phyloP scores from a whole-genome alignment of 768 basidiomycete species.

The Cubamyces lactineus region DNA sequence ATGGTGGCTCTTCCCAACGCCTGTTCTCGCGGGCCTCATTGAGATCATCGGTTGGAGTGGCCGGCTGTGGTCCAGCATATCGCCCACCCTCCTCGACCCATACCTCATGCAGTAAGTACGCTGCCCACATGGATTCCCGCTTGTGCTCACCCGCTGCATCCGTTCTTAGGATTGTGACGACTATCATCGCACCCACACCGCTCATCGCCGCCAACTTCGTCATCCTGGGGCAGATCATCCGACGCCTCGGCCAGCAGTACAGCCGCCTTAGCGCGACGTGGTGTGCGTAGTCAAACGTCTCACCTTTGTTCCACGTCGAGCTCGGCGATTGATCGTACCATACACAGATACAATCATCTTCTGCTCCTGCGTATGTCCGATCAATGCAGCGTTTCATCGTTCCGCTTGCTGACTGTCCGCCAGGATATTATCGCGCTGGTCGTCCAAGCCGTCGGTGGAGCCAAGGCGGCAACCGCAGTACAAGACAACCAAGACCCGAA shows the following conservation, averaged over 20 bases:
- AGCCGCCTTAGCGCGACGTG: constrained; percentile 47
- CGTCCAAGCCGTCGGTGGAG: constrained; percentile 70
- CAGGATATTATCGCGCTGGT: constrained; percentile 60
- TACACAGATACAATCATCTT: constrained; percentile 48
- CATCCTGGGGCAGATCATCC: constrained; percentile 53
- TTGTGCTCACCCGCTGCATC: neutral
- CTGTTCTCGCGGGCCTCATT: constrained; percentile 35
- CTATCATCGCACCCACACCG: constrained; percentile 61
- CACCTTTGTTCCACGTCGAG: too few relatives aligned
- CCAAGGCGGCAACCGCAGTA: constrained; percentile 42
- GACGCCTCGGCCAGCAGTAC: constrained; percentile 47
- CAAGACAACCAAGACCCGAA: constrained; percentile 30
- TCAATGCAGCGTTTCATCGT: neutral
- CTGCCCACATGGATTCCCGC: neutral
- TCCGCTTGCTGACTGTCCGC: neutral
- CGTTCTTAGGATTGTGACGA: constrained; percentile 46
- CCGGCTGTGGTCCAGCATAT: constrained; percentile 39
- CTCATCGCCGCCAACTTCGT: constrained; percentile 63
- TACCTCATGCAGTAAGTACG: constrained; percentile 46
- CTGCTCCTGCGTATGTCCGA: constrained; percentile 38
- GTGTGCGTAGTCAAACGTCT: constrained; percentile 39
- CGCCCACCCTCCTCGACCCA: constrained; percentile 32
- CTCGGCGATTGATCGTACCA: neutral
- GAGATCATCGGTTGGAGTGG: constrained; percentile 46
- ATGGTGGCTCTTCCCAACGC: constrained; percentile 42